Evolutionary conservation across 1,139 yeast species (phyloP), one percentile per base, ranked within the genome.

Genomic region (Pichia sp.): DNA sequence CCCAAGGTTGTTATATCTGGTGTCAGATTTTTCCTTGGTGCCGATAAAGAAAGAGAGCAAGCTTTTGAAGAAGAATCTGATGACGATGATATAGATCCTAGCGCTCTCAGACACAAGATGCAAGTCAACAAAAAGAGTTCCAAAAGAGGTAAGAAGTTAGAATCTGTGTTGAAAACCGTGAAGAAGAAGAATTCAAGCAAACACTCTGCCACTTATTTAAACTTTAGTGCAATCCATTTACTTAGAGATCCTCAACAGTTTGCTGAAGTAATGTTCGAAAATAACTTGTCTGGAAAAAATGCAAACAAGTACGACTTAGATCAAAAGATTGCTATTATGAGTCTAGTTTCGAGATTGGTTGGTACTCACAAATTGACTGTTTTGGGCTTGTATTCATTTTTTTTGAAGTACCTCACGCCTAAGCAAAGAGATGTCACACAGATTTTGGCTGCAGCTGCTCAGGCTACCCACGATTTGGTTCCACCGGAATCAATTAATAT

Each of bases 181-280:
- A 87, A 87, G 71, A 82, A 82, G 71, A 87, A 86, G 71, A 77
- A 75, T 61, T 69, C 72, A 45, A 67, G 79, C 19, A 79, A 78
- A 59, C 78, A 75, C 54, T 74, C 78, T n/a, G 82, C 87, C n/a
- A 82, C 89, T 0, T 88, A 84, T 64, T 78, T 93, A 64, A 95
- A 95, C 69, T 95, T 93, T 72, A 85, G 95, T 48, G 99, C 99
- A 45, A 85, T 95, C 54, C 99, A 93, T 71, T 74, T 93, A 57
- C 77, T 93, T 54, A 82, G 97, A 69, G 99, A 93, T 68, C 99
- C 99, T 11, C 99, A 95, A 71, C 97, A 97, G 6, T 93, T 93
- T 73, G 97, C 98, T 5, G 99, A 93, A 63, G 79, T 77, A 59
- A 74, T 93, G 56, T 93, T 84, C 66, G 79, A 80, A 34, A 80